Base-by-base conservation (phyloP, 208 protist species). In the Trypanosoma theileri region DNA sequence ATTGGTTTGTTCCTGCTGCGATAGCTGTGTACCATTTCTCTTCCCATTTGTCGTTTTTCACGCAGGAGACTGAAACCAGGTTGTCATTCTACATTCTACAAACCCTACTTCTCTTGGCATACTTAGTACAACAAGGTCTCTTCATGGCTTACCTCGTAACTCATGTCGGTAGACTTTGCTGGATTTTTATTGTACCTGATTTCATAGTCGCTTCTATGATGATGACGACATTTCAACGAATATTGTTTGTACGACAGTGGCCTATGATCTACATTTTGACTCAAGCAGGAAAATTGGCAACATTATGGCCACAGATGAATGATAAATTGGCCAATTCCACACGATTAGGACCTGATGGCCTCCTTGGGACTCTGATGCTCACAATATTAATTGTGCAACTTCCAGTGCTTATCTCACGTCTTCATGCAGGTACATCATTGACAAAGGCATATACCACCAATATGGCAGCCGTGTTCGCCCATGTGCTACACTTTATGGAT, bases 401-500 rank as follows among this genome's bases (percentile, higher is more conserved):
- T 57, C 69, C 69, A 19, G 69, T 74, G 4, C 55, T 74, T 17
- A 50, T 66, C 13, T 66, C 69, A 21, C 46, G 69, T 19, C 17
- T 74, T 10, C 58, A 54, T 48, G 46, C 41, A 16, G 69, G 69
- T 19, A 56, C 55, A 46, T 48, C 55, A 11, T 45, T 74, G 22
- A 66, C 59, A 42, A 26, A 53, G 56, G 69, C 69, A 16, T 74
- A 74, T 31, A 74, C 69, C 4, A 63, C 56, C 26, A 74, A 68
- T 51, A 74, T 74, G 69, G 60, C 69, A 50, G 69, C 69, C 24
- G 50, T 60, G 3, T 74, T 74, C 54, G 59, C 69, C 17, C 69
- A 74, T 48, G 57, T 66, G 16, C 60, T 74, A 45, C 69, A 74
- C 19, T 63, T 62, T 41, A 64, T 74, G 59, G 69, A 74, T 44